Evolutionary conservation across 768 basidiomycete species (phyloP), one percentile per base, ranked within the genome.

Genomic region (Tylopilus balloui): DNA sequence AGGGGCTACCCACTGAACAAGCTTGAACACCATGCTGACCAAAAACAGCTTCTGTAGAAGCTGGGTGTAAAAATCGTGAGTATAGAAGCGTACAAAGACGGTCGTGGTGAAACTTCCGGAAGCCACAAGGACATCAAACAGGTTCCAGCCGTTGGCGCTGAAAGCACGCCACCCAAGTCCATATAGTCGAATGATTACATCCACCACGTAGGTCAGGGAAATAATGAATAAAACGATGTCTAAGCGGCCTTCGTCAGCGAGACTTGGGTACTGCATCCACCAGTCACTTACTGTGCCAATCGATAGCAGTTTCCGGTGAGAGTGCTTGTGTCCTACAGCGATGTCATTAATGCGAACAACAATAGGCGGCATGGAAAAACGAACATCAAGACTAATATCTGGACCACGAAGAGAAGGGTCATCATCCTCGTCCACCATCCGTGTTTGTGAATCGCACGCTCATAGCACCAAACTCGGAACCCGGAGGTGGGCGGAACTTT

Each of bases 41-140:
- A 98, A 77, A 69, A 98, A 98, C 11, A 97, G 74, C 69, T 92
- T 92, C 60, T 93, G 86, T 1, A 90, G 73, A 52, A 90, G 85
- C 53, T 83, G 72, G 17, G 76, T 71, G 3, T 63, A 68, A 53
- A 81, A 82, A 20, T 76, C 76, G 19, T 68, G 69, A 3, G 72
- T 58, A 19, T 69, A 68, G 59, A 86, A 77, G 7, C 78, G 78
- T 31, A 90, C 81, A 23, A 87, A 71, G 23, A 94, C 63, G 0
- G 88, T 95, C 1, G 92, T 93, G 28, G 83, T 75, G 59, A 94
- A 82, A 57, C 86, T 89, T 6, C 95, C 94, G 3, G 71, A 72
- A 12, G 92, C 83, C 23, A 89, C 84, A 14, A 90, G 60, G 38
- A 93, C 69, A 58, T 97, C 94, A 67, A 93, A 97, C 2, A 92